A percentile compares a stretch with the other conserved stretches of the same genome.
Evolutionary conservation across 2,329 filamentous ascomycete genomes (phyloP).

Genomic region (Sclerotinia sclerotiorum): DNA sequence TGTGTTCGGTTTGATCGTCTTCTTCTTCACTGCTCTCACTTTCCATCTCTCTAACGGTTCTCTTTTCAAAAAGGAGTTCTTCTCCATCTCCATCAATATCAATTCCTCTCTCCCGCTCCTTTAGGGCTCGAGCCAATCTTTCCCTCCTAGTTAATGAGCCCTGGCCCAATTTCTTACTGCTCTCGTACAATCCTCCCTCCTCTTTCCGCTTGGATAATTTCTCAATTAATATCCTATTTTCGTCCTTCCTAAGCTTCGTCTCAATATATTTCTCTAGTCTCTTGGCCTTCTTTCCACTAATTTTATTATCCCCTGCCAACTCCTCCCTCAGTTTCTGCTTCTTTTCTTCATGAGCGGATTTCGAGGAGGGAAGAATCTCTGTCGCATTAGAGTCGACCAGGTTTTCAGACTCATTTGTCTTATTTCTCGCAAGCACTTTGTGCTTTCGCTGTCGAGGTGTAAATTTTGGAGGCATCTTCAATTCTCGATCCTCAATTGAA

Average conservation of each 20-base stretch:
- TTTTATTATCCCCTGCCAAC: conserved; percentile 51
- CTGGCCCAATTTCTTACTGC: conserved; percentile 74
- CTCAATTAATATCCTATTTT: conserved; percentile 79
- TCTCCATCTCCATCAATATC: conserved; percentile 43
- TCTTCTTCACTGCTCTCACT: conserved; percentile 39
- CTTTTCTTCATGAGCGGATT: conserved; percentile 51
- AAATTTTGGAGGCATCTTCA: conserved; percentile 46
- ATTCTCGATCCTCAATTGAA: neutral
- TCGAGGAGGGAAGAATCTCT: conserved; percentile 51
- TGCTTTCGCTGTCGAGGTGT: conserved; percentile 67
- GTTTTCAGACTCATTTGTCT: conserved; percentile 46
- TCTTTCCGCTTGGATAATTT: conserved; percentile 77
- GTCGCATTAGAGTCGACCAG: conserved; percentile 54
- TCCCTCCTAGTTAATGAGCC: conserved; percentile 70
- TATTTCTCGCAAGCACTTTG: conserved; percentile 64
- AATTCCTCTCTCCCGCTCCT: conserved; percentile 44
- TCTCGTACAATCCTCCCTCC: conserved; percentile 78
- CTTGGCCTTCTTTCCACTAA: conserved; percentile 66
- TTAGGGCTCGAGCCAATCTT: conserved; percentile 60
- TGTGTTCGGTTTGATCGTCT: conserved; percentile 26
- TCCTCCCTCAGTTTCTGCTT: conserved; percentile 57
- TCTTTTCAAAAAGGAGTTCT: conserved; percentile 53
- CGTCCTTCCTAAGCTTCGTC: conserved; percentile 90
- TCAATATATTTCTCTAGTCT: conserved; percentile 72
- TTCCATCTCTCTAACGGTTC: conserved; percentile 38